These are phyloP conservation scores for Metschnikowia colocasiae DNA, from an alignment of 805 yeast species.

Conservation along the genomic window DNA sequence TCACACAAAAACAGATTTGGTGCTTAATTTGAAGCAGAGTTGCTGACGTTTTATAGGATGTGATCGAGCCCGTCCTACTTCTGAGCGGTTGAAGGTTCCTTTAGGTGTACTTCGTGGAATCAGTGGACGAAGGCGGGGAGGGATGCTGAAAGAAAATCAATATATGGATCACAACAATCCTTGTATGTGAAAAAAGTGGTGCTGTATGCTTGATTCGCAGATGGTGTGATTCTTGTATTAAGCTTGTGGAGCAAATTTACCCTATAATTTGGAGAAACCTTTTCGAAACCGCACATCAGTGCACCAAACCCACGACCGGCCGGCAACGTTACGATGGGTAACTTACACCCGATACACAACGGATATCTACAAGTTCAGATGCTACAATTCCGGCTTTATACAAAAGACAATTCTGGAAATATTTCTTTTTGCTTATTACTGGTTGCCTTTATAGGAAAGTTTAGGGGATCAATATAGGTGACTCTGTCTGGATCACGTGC, in stretches of 20 bases:
- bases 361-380: neutral
- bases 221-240: slow-evolving; percentile 9
- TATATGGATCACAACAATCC: slow-evolving; percentile 1
- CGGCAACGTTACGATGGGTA: neutral
- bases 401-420: neutral
- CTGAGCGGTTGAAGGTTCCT: slow-evolving; percentile 5
- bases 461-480: neutral
- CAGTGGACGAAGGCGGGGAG: slow-evolving; percentile 6
- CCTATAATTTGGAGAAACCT: slow-evolving; percentile 13
- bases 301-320: slow-evolving; percentile 7
- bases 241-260: slow-evolving; percentile 10
- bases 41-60: neutral
- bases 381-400: too few relatives aligned
- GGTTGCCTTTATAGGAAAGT: neutral
- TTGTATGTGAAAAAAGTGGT: slow-evolving; percentile 1
- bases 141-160: neutral
- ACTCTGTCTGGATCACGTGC: slow-evolving; percentile 13
- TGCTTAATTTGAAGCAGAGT: neutral
- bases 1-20: neutral
- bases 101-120: slow-evolving; percentile 5
- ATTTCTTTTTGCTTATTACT: too few relatives aligned
- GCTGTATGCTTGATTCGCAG: slow-evolving; percentile 9
- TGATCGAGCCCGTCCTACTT: neutral
- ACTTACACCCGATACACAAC: too few relatives aligned
- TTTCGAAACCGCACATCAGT: slow-evolving; percentile 17